Evolutionary conservation across 345 rosid genomes (phyloP), one percentile per base, ranked within the genome.

Genomic region (Heritiera fomes): DNA sequence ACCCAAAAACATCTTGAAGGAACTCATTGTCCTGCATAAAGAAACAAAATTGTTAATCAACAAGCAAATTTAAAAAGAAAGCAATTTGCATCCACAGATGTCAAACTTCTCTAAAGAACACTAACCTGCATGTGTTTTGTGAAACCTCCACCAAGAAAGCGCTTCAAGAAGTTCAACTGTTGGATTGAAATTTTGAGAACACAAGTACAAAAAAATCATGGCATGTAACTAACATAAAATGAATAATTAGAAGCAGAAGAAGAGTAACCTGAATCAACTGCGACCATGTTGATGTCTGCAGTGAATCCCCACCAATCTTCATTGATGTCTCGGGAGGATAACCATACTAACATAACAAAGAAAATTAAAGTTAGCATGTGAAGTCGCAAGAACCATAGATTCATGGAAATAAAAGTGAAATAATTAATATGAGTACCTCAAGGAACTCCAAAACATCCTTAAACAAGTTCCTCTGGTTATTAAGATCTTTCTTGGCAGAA

Each of bases 91-190:
- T 43, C 11, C 52, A 77, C 45, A 50, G 34, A 56, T 17, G 43
- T n/a, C 59, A n/a, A n/a, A 34, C 28, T 38, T 14, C 47, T 41
- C 43, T 34, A 40, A 81, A 75, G 61, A 76, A 50, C 66, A 78
- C 91, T 46, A 74, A 95, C 99, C 97, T 89, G 97, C 94, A 96
- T 90, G 87, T 96, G 99, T 83, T 88, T 96, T 34, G 88, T 88
- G 83, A 96, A 96, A 6, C 99, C 99, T 62, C 98, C 88, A 9
- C 95, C 99, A 75, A 96, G 93, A 73, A 91, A 94, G 81, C 65
- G 97, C 90, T 89, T 96, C 82, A 94, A 70, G 78, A 84, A 96
- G 87, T 94, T 92, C 64, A 94, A 83, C 98, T 96, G 92, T 78
- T 60, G 45, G 78, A 62, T 11, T 18, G 8, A 68, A 81, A 72